Evolutionary conservation across 192 early-diverging fungal species (phyloP), one percentile per base, ranked within the genome.

Genomic region (Thamnidium elegans): DNA sequence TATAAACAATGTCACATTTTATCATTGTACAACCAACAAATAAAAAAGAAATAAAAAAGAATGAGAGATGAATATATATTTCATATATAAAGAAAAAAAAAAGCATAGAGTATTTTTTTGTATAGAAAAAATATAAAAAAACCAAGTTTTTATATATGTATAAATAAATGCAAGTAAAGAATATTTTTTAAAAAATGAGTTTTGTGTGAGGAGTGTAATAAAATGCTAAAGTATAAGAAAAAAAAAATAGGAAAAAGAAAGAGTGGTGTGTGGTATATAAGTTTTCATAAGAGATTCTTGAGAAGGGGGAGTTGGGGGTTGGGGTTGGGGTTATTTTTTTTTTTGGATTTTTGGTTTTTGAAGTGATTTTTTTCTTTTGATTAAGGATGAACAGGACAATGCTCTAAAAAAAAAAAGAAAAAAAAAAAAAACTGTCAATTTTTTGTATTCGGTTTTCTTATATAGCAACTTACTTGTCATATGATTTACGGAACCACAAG

Each of bases 321-420:
- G 54, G 3, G 30, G 30, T 17, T 32, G 32, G 17, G 32, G 32
- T 32, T 31, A 31, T 34, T n/a, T 56, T 36, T 36, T 36, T n/a
- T 56, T 56, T 17, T 15, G 55, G 17, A 30, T 31, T 32, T 55
- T 55, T 34, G n/a, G 31, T 30, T 30, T 34, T 56, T 36, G 19
- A 19, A 39, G 32, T 56, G 4, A 56, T 14, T 9, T 26, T 36
- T n/a, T 55, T 36, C 30, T 17, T 34, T 17, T 34, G 10, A 11
- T 43, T 43, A 42, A 13, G 55, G 43, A 45, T 43, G 58, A 44
- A 59, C 58, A 45, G 58, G 58, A 43, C 58, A 59, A 45, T 59
- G 58, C 43, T 59, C 58, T 59, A 44, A 21, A 23, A 21, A 26
- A 42, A 23, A 20, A 5, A 39, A 55, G n/a, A n/a, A 39, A 55